Conservation (phyloP, 805 yeast species). For the Myxozyma vanderwaltii region DNA sequence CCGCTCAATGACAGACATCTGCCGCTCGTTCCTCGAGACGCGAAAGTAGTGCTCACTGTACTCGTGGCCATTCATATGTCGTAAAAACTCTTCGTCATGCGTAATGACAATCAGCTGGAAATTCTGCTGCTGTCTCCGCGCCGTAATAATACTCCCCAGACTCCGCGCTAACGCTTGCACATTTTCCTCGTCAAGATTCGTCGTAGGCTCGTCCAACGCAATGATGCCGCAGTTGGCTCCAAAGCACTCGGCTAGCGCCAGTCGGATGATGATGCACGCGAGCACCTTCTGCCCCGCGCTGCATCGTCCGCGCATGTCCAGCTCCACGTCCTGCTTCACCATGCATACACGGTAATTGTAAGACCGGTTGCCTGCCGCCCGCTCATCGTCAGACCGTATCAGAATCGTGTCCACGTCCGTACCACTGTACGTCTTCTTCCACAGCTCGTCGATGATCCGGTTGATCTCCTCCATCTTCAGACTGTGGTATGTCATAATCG, state of each 20-base stretch:
- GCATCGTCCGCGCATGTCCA: slow-evolving; percentile 98
- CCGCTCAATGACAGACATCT: slow-evolving; percentile 73
- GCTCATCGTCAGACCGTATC: slow-evolving; percentile 75
- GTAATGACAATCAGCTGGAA: slow-evolving; percentile 95
- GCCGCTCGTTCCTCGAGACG: slow-evolving; percentile 76
- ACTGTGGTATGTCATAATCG: slow-evolving; percentile 90
- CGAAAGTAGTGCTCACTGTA: slow-evolving; percentile 87
- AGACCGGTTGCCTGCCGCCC: slow-evolving; percentile 40
- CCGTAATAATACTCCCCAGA: slow-evolving; percentile 69
- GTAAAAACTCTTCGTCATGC: slow-evolving; percentile 89
- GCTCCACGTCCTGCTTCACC: slow-evolving; percentile 87
- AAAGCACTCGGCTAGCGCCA: slow-evolving; percentile 93
- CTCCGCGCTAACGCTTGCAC: slow-evolving; percentile 85
- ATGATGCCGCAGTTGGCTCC: slow-evolving; percentile 94
- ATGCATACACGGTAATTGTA: slow-evolving; percentile 58
- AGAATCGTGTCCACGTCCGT: slow-evolving; percentile 91
- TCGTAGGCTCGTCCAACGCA: slow-evolving; percentile 97
- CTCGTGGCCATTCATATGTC: slow-evolving; percentile 78
- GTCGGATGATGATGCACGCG: slow-evolving; percentile 85
- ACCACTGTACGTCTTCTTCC: slow-evolving; percentile 94
- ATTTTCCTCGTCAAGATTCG: slow-evolving; percentile 88
- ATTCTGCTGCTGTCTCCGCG: slow-evolving; percentile 75
- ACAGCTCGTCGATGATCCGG: slow-evolving; percentile 80
- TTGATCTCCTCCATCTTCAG: slow-evolving; percentile 92
- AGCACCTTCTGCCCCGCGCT: slow-evolving; percentile 97